phyloP scores from a whole-genome alignment of 2,329 filamentous ascomycete genomes.

The Aspergillus calidoustus region DNA sequence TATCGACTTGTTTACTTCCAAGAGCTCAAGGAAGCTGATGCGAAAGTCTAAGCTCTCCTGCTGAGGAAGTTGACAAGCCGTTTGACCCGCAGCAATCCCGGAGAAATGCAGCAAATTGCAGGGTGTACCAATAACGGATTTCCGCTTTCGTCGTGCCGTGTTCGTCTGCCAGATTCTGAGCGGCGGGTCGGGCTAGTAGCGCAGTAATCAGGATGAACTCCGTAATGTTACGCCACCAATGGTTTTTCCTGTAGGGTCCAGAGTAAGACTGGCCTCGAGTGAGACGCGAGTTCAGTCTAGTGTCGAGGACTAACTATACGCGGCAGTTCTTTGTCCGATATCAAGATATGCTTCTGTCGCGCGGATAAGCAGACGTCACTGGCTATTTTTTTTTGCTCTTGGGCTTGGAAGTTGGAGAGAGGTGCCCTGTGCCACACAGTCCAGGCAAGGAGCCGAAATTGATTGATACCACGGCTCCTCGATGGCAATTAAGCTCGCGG shows the following conservation, averaged over 20 bases:
- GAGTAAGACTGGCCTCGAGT: neutral
- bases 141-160: constrained; percentile 19
- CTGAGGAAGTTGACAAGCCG: neutral
- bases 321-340: neutral
- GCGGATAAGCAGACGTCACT: neutral
- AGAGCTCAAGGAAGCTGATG: neutral
- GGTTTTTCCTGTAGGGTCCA: neutral
- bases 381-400: neutral
- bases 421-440: neutral
- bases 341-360: neutral
- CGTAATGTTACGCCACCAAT: constrained; percentile 8
- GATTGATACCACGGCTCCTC: constrained; percentile 2
- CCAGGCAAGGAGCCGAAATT: constrained; percentile 5
- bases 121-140: constrained; percentile 17
- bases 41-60: neutral
- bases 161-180: neutral
- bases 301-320: neutral
- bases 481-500: constrained; percentile 12
- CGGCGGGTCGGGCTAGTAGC: constrained; percentile 15
- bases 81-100: neutral
- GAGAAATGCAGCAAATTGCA: constrained; percentile 3
- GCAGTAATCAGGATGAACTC: neutral
- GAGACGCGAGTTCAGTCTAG: neutral
- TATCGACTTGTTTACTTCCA: no score
- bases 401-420: neutral